Evolutionary conservation across 2,329 filamentous ascomycete genomes (phyloP), one percentile per base, ranked within the genome.

Genomic region (Hypoxylon sp.): DNA sequence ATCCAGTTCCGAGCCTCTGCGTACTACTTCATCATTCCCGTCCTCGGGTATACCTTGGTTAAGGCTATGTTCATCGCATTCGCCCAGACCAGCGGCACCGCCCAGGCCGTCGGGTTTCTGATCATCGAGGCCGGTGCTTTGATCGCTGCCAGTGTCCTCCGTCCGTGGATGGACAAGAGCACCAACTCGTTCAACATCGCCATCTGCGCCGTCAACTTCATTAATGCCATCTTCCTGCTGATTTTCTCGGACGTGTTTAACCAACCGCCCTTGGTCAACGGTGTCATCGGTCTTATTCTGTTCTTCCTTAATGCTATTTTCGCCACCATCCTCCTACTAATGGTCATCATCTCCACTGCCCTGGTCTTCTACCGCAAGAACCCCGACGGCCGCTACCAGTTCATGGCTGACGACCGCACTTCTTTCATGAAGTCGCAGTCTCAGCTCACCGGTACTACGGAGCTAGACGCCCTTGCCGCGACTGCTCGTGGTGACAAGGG

Each of bases 111-210:
- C 60, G 89, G 88, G 9, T 79, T 95, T 47, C 79, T 96, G 46
- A 78, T 96, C 60, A 86, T 95, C 58, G 91, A 96, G 74, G 86
- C 86, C 3, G 83, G 76, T 45, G 86, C 88, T 63, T 81, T 96
- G 56, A 87, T 95, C 67, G 83, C 78, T 37, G 86, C 90, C 50
- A 88, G 86, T 68, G 86, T 93, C 45, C 78, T 95, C 69, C 85
- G 89, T 50, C 91, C 91, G n/a, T 96, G 90, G 85, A 96, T 96
- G 91, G 91, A 96, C 81, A 95, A 94, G 85, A 92, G 91, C 79
- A 95, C 91, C 59, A 96, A 96, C 73, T 86, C 87, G 55, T 94
- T 93, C 82, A 95, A 95, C 79, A 94, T 96, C 70, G 83, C 90
- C 57, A 96, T 95, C 68, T 87, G 85, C 55, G 87, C 86, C 27